Conservation (phyloP, 2,329 filamentous ascomycete species). For the Fulvia fulva region DNA sequence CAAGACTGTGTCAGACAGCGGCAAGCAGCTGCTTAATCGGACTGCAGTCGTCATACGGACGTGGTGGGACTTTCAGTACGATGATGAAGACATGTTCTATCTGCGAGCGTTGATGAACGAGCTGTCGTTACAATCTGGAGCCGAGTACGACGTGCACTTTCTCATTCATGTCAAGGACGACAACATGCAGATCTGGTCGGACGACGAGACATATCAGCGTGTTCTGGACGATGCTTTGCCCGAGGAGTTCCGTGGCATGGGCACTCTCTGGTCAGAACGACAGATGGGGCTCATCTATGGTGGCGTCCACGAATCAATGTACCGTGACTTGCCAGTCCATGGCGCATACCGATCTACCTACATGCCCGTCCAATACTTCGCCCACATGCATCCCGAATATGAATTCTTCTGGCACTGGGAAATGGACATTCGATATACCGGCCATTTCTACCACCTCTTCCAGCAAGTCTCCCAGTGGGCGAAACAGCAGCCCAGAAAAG, state of each 20-base stretch:
- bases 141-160: slow-evolving; percentile 79
- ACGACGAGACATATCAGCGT: slow-evolving; percentile 66
- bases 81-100: slow-evolving; percentile 74
- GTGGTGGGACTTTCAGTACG: slow-evolving; percentile 77
- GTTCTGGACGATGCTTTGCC: slow-evolving; percentile 53
- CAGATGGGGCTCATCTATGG: slow-evolving; percentile 55
- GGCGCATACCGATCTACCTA: slow-evolving; percentile 70
- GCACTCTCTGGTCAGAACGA: slow-evolving; percentile 50
- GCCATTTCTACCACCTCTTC: slow-evolving; percentile 81
- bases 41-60: slow-evolving; percentile 78
- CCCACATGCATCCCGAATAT: slow-evolving; percentile 81
- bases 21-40: slow-evolving; percentile 46
- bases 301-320: slow-evolving; percentile 47
- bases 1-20: slow-evolving; percentile 7
- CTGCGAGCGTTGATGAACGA: slow-evolving; percentile 78
- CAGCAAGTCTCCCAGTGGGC: slow-evolving; percentile 64
- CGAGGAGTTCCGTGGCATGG: slow-evolving; percentile 49
- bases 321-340: slow-evolving; percentile 62
- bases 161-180: slow-evolving; percentile 80
- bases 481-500: slow-evolving; percentile 61
- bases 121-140: slow-evolving; percentile 70
- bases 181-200: slow-evolving; percentile 75
- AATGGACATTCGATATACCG: slow-evolving; percentile 86
- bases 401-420: slow-evolving; percentile 95
- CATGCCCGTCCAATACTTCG: slow-evolving; percentile 94